A percentile compares a stretch with the other conserved stretches of the same genome.
Conservation (phyloP, 345 rosid genomes). For the Murraya koenigii region DNA sequence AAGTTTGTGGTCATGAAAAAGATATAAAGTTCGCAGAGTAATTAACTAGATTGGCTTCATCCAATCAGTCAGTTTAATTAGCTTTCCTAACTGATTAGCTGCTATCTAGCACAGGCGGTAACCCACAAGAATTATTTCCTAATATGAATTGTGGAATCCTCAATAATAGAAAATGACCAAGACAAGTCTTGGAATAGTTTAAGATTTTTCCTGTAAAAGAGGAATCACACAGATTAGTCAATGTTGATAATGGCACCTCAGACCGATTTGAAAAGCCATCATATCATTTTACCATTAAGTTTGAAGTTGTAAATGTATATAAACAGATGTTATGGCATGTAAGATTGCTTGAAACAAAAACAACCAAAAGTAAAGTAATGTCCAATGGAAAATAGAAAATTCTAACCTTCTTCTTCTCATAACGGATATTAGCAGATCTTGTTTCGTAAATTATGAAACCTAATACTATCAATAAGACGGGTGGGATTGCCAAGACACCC, state of each 20-base stretch:
- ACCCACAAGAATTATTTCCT: not conserved
- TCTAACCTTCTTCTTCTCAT: conserved; percentile 53
- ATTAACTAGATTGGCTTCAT: not conserved
- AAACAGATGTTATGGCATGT: not conserved
- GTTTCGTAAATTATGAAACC: conserved; percentile 68
- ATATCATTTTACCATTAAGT: not conserved
- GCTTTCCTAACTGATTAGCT: not conserved
- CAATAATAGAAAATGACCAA: not conserved
- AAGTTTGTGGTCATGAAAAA: not conserved
- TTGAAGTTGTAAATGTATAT: not conserved
- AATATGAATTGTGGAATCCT: not conserved
- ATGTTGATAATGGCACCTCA: not conserved
- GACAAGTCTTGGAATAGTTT: not conserved
- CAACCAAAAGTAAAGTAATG: not conserved
- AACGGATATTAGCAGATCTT: conserved; percentile 25
- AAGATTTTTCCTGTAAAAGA: not conserved
- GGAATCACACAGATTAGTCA: not conserved
- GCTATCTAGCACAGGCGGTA: not conserved
- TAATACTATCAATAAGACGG: conserved; percentile 44
- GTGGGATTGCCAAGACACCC: conserved; percentile 59
- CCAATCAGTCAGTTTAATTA: not conserved
- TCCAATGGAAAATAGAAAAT: not conserved
- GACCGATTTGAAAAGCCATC: too few species aligned
- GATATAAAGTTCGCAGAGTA: not conserved
- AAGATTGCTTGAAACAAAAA: not conserved